Conservation (phyloP, 495 filamentous ascomycete genomes). For the Echria macrotheca region DNA sequence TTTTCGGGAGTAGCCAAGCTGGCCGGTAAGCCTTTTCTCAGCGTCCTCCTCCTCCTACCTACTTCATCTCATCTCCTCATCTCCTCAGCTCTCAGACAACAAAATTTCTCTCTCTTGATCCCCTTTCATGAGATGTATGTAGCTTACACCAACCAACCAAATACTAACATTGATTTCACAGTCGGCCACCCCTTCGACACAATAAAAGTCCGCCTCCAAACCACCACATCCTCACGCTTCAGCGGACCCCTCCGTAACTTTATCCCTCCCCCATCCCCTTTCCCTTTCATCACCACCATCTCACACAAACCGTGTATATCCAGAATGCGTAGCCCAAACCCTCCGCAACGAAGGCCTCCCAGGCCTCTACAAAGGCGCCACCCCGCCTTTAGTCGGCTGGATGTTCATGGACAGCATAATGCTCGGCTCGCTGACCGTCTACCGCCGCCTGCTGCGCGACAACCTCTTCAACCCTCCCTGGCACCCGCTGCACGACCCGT, state of each 20-base stretch:
- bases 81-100: no score
- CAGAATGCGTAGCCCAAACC: conserved; percentile 81
- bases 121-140: no score
- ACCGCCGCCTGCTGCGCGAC: conserved; percentile 73
- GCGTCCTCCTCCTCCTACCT: background rate
- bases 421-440: conserved; percentile 86
- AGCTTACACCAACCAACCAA: conserved; percentile 1
- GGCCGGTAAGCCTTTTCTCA: conserved; percentile 52
- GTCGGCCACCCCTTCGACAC: conserved; percentile 76
- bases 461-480: conserved; percentile 65
- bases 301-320: no score
- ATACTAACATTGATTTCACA: conserved; percentile 13
- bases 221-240: conserved; percentile 71
- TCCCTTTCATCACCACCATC: no score
- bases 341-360: conserved; percentile 70
- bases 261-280: no score
- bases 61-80: background rate
- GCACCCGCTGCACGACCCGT: conserved; percentile 21
- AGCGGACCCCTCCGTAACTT: no score
- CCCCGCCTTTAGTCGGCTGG: conserved; percentile 89
- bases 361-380: conserved; percentile 86
- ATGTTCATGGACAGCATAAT: conserved; percentile 97
- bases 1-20: conserved; percentile 92
- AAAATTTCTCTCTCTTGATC: no score
- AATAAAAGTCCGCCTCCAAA: conserved; percentile 92